These are phyloP conservation scores for Diaporthe citriasiana DNA, from an alignment of 2,329 filamentous ascomycete species.

Conservation along the genomic window DNA sequence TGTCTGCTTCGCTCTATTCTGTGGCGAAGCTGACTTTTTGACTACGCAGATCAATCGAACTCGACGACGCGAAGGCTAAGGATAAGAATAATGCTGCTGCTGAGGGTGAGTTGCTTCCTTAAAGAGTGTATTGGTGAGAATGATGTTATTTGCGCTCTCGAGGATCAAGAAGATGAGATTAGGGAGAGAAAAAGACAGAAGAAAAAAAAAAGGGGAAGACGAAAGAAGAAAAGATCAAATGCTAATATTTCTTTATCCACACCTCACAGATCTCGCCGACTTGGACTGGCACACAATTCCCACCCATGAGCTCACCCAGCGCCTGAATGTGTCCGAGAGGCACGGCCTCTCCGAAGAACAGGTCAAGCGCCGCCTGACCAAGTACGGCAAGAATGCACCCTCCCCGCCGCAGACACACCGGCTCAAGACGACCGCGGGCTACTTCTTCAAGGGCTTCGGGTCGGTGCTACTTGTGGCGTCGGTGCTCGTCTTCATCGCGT, in stretches of 20 bases:
- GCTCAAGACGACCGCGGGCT: constrained; percentile 71
- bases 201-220: no score
- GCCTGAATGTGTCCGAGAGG: constrained; percentile 68
- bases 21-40: constrained; percentile 38
- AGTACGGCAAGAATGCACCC: constrained; percentile 77
- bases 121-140: not conserved
- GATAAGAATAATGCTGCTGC: constrained; percentile 59
- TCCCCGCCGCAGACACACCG: constrained; percentile 74
- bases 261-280: constrained; percentile 67
- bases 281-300: constrained; percentile 78
- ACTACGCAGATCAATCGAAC: constrained; percentile 63
- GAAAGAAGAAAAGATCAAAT: no score
- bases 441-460: constrained; percentile 85
- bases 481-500: constrained; percentile 82
- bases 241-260: constrained; percentile 41
- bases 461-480: constrained; percentile 76
- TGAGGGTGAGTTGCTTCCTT: constrained; percentile 53
- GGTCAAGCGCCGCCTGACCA: constrained; percentile 64
- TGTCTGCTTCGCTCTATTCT: constrained; percentile 20
- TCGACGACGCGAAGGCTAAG: constrained; percentile 67
- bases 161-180: not conserved
- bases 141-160: not conserved
- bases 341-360: constrained; percentile 74
- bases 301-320: constrained; percentile 69
- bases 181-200: no score